These are phyloP conservation scores for Stipa capillata DNA, from an alignment of 176 grass and related monocot genomes.

Conservation along the genomic window DNA sequence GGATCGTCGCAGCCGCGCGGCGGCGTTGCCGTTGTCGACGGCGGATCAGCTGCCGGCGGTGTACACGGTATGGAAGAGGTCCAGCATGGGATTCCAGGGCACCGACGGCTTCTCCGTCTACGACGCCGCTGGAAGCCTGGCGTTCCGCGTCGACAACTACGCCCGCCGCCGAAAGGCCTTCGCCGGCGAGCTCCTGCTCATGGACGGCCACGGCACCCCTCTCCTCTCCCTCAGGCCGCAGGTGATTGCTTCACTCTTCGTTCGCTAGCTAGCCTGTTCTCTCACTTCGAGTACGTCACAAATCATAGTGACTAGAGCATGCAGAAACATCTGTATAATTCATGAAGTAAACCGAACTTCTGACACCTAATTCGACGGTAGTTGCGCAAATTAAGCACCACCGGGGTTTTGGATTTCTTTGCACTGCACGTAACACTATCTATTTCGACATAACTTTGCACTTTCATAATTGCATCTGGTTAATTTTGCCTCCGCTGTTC, in stretches of 20 bases:
- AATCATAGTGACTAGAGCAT: neutral
- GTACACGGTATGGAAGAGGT: conserved; percentile 97
- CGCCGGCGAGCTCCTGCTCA: conserved; percentile 70
- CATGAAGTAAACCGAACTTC: too few relatives aligned
- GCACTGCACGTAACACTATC: neutral
- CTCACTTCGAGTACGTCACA: too few relatives aligned
- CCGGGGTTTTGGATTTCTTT: too few relatives aligned
- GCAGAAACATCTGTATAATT: too few relatives aligned
- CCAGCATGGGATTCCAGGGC: conserved; percentile 91
- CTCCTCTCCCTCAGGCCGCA: conserved; percentile 59
- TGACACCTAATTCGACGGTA: too few relatives aligned
- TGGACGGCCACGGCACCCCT: conserved; percentile 53
- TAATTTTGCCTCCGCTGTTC: too few relatives aligned
- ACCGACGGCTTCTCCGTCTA: conserved; percentile 91
- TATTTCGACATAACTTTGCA: neutral
- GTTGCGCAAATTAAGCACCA: too few relatives aligned
- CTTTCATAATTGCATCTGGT: too few relatives aligned
- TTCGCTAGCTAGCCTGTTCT: too few relatives aligned
- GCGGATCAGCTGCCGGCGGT: conserved; percentile 8
- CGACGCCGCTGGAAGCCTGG: conserved; percentile 48
- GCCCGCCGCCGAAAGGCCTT: conserved; percentile 50
- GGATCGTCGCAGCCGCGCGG: neutral
- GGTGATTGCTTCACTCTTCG: neutral
- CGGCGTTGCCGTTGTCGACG: neutral
- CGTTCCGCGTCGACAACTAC: conserved; percentile 90